Evolutionary conservation across 169 alveolate genomes (phyloP).

Genomic region (Blepharisma undulans): DNA sequence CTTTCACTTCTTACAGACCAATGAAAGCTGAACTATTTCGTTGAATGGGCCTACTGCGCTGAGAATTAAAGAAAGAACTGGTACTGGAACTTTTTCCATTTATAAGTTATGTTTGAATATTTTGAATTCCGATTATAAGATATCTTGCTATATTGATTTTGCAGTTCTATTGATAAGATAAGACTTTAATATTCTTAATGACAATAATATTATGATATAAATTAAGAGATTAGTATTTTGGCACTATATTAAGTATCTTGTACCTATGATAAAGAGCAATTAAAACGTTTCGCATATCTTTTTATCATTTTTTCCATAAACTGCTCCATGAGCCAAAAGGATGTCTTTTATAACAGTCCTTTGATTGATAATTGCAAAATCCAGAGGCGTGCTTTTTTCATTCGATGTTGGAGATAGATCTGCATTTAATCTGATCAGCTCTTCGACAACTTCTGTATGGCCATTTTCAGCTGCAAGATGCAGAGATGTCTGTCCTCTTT

Average conservation of each 20-base stretch:
- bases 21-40: not conserved
- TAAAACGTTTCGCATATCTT: not conserved
- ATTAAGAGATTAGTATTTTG: not conserved
- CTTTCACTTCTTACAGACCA: constrained; percentile 23
- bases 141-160: too few relatives aligned
- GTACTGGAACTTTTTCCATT: not conserved
- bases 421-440: not conserved
- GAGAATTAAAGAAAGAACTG: not conserved
- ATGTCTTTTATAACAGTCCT: not conserved
- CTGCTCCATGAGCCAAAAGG: not conserved
- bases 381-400: not conserved
- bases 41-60: not conserved
- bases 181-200: too few relatives aligned
- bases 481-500: not conserved
- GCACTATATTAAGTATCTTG: not conserved
- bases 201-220: too few relatives aligned
- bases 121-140: not conserved
- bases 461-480: not conserved
- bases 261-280: not conserved
- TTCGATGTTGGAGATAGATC: not conserved
- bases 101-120: not conserved
- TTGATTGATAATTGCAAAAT: not conserved
- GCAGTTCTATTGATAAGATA: too few relatives aligned
- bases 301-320: not conserved
- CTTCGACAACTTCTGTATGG: not conserved